Evolutionary conservation across 345 rosid genomes (phyloP).

Genomic region (Turnera subulata): DNA sequence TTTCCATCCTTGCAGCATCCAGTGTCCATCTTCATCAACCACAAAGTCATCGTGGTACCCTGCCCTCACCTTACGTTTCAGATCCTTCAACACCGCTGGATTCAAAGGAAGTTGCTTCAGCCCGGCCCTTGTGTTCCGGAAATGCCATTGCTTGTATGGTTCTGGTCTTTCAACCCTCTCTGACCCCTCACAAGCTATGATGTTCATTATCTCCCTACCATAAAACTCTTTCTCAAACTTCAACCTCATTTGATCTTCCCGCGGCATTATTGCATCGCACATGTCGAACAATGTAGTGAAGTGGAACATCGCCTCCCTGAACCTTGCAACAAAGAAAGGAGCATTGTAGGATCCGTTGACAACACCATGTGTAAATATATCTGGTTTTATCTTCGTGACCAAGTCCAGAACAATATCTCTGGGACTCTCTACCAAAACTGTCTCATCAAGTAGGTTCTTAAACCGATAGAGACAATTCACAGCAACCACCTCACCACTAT

Average conservation of each 20-base stretch:
- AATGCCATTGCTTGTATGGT: conserved; percentile 75
- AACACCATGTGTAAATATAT: conserved; percentile 57
- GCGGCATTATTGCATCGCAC: conserved; percentile 41
- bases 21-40: conserved; percentile 54
- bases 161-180: conserved; percentile 72
- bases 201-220: conserved; percentile 57
- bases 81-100: conserved; percentile 42
- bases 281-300: conserved; percentile 66
- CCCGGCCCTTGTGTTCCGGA: conserved; percentile 37
- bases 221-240: conserved; percentile 54
- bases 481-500: conserved; percentile 46
- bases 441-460: conserved; percentile 63
- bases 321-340: conserved; percentile 63
- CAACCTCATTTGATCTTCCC: conserved; percentile 51
- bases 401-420: conserved; percentile 60
- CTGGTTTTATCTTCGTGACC: conserved; percentile 52
- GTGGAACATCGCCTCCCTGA: conserved; percentile 63
- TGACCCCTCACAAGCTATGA: conserved; percentile 63
- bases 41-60: conserved; percentile 60
- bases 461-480: conserved; percentile 57
- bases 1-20: conserved; percentile 94
- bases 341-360: conserved; percentile 60
- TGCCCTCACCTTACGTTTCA: conserved; percentile 34
- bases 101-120: conserved; percentile 51
- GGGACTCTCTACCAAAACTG: conserved; percentile 42